phyloP scores from a whole-genome alignment of 441 rosid species.

The Viola pubescens region DNA sequence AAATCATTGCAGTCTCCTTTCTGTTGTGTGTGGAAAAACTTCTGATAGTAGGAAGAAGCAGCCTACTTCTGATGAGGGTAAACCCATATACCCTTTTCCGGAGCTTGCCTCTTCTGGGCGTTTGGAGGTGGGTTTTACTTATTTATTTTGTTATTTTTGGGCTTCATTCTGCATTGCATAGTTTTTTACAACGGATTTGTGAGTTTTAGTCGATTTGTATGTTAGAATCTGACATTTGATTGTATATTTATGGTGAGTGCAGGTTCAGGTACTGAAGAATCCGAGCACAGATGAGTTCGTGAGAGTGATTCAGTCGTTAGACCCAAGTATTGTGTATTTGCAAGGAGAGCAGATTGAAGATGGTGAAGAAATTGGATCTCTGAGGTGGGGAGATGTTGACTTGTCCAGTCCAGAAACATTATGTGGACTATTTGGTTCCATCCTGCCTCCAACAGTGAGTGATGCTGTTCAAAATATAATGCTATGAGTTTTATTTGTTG shows the following conservation, averaged over 20 bases:
- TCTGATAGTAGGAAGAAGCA: constrained; percentile 42
- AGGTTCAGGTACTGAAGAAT: constrained; percentile 74
- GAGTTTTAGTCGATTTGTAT: constrained; percentile 2
- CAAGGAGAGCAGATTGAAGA: constrained; percentile 65
- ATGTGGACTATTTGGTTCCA: constrained; percentile 59
- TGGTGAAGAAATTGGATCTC: constrained; percentile 63
- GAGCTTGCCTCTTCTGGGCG: constrained; percentile 82
- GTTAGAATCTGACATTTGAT: constrained; percentile 5
- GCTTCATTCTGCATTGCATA: background rate
- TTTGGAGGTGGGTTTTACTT: constrained; percentile 56
- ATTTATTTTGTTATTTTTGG: constrained; percentile 5
- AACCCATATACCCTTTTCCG: constrained; percentile 62
- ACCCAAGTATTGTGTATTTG: constrained; percentile 70
- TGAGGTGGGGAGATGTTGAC: constrained; percentile 56
- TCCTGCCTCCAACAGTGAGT: constrained; percentile 80
- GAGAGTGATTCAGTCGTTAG: constrained; percentile 46
- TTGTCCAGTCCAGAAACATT: constrained; percentile 61
- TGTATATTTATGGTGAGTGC: constrained; percentile 21
- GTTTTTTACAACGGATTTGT: background rate
- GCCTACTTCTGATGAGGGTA: constrained; percentile 37
- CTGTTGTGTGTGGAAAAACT: constrained; percentile 49
- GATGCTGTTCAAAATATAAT: constrained; percentile 11
- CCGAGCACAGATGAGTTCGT: constrained; percentile 66
- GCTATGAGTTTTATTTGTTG: constrained; percentile 1
- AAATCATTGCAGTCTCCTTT: constrained; percentile 79